Base-by-base conservation (phyloP, 2,329 filamentous ascomycete species). In the Elsinoe necatrix region DNA sequence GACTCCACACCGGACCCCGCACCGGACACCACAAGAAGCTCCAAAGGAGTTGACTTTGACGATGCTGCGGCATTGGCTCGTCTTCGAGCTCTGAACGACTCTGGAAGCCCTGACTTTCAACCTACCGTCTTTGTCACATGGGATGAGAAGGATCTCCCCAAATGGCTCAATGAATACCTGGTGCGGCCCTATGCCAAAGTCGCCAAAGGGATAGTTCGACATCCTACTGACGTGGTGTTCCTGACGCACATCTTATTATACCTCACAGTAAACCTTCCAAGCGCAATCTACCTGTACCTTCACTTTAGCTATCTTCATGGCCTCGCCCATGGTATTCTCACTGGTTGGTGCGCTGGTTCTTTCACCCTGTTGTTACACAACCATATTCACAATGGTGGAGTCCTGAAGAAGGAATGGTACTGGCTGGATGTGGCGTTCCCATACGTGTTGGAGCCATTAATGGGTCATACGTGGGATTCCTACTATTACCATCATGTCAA, bases 401-500 rank as follows among this genome's bases (percentile, higher is more conserved):
- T 91, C 2, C 71, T 91, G 34, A 71, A 75, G 21, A 80, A 79
- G 63, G 67, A 72, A 6, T 80, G 78, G 55, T 71, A 72, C 31
- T 64, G 77, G 27, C 69, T 91, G 58, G 87, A 92, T 65, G 66
- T 70, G 4, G 54, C 77, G 1, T 91, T 90, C 63, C 87, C 87
- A 0, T 92, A 89, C 66, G 69, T 91, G 39, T 74, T 82, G 9
- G 85, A 90, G 62, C 87, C 87, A 0, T 71, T 92, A 57, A 86
- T 89, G 80, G 87, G 87, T 9, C 87, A 92, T 65, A 90, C 87
- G 0, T 90, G 86, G 86, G 89, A 92, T 71, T 85, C 84, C 1
- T 92, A 92, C 72, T 92, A 80, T 68, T 91, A 89, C 66, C 87
- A 92, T 66, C 87, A 92, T 65, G 86, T 91, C 66, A 92, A 92